Conservation (phyloP, 2,329 filamentous ascomycete species). For the Xylariales sp. region DNA sequence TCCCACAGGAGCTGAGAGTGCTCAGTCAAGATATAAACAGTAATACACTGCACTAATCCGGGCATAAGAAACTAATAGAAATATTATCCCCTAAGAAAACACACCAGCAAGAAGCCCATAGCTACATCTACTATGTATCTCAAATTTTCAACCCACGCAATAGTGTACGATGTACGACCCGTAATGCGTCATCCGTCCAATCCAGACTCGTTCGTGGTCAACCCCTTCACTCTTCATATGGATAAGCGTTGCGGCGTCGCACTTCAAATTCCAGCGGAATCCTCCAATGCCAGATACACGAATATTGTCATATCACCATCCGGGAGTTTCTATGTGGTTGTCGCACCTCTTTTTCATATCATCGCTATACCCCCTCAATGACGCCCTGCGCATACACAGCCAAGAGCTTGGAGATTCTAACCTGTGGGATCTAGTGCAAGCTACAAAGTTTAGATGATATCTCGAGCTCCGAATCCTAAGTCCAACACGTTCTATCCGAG, state of each 20-base stretch:
- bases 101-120: background rate
- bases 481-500: conserved; percentile 16
- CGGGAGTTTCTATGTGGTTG: conserved; percentile 28
- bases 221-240: conserved; percentile 16
- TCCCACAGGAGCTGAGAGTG: background rate
- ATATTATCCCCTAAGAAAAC: background rate
- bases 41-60: background rate
- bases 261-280: background rate
- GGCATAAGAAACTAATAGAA: background rate
- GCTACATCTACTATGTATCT: conserved; percentile 41
- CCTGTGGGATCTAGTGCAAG: conserved; percentile 21
- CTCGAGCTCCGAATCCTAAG: background rate
- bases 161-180: conserved; percentile 26
- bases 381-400: conserved; percentile 21
- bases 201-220: conserved; percentile 11
- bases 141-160: conserved; percentile 25
- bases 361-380: conserved; percentile 22
- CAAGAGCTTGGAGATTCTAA: background rate
- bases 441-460: conserved; percentile 26
- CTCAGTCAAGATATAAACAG: background rate
- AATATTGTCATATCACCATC: conserved; percentile 20
- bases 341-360: conserved; percentile 23
- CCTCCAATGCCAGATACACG: conserved; percentile 7
- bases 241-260: background rate
- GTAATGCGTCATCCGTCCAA: conserved; percentile 22